Conservation (phyloP, 331 rosid species). For the Prunus yedoensis region DNA sequence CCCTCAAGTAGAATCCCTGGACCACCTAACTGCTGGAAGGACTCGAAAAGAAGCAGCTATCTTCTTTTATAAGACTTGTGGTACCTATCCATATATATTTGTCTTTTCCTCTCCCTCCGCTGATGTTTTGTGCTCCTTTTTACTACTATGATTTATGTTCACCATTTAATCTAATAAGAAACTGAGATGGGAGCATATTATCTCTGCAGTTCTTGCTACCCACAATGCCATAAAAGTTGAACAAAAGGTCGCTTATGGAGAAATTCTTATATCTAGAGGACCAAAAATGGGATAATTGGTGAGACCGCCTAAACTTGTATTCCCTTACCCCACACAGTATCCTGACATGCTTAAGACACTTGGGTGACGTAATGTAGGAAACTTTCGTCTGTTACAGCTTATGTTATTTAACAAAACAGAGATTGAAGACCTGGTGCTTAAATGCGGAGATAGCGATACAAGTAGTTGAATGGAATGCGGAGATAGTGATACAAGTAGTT, state of each 20-base stretch:
- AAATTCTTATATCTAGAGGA: slow-evolving; percentile 68
- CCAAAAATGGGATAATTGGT: slow-evolving; percentile 55
- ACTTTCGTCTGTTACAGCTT: slow-evolving; percentile 15
- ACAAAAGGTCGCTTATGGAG: slow-evolving; percentile 55
- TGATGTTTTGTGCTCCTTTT: not conserved
- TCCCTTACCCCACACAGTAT: not conserved
- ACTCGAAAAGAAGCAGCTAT: slow-evolving; percentile 60
- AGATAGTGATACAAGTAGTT: not conserved
- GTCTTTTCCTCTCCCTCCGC: not conserved
- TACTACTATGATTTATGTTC: not conserved
- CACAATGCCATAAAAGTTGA: slow-evolving; percentile 51
- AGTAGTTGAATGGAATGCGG: not conserved
- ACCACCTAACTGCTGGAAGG: slow-evolving; percentile 60
- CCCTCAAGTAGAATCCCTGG: slow-evolving; percentile 61
- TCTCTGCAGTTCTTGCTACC: slow-evolving; percentile 63
- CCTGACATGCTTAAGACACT: not conserved
- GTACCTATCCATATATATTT: slow-evolving; percentile 34
- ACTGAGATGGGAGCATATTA: not conserved
- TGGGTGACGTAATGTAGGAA: not conserved
- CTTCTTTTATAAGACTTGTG: slow-evolving; percentile 79
- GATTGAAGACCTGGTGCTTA: not conserved
- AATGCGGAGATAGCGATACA: not conserved
- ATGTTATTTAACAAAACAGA: not conserved
- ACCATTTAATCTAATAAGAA: not conserved
- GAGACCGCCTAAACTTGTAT: not conserved